Percentiles rank a stretch among this genome's conserved stretches.
Conservation (phyloP, 345 rosid genomes). For the Salix brachista region DNA sequence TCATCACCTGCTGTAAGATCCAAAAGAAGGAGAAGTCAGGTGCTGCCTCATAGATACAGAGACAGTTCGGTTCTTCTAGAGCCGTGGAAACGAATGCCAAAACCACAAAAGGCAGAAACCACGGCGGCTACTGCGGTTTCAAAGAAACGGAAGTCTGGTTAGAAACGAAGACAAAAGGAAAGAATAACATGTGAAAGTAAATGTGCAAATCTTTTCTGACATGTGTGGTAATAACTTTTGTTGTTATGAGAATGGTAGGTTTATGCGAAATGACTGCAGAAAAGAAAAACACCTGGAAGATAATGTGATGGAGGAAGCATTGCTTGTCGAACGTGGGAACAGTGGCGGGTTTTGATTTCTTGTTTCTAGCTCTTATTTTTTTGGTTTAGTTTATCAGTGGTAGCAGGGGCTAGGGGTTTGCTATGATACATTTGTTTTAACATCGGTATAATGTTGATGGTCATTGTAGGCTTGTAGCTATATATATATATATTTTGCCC, state of each 20-base stretch:
- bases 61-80: conserved; percentile 36
- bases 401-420: background rate
- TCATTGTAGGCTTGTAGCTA: background rate
- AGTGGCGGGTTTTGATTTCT: background rate
- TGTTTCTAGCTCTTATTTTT: background rate
- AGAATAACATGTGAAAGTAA: background rate
- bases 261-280: background rate
- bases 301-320: background rate
- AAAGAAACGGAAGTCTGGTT: conserved; percentile 7
- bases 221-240: background rate
- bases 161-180: background rate
- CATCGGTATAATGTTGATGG: background rate
- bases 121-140: conserved; percentile 9
- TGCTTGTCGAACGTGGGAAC: background rate
- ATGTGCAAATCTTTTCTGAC: background rate
- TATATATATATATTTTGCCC: background rate
- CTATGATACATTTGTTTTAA: background rate
- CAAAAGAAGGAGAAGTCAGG: conserved; percentile 42
- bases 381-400: background rate
- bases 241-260: background rate
- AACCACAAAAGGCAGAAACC: conserved; percentile 16
- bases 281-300: background rate
- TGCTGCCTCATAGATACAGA: conserved; percentile 41
- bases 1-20: conserved; percentile 32
- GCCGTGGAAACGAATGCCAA: conserved; percentile 23